phyloP scores from a whole-genome alignment of 257 asterid genomes.

The Penstemon barbatus region DNA sequence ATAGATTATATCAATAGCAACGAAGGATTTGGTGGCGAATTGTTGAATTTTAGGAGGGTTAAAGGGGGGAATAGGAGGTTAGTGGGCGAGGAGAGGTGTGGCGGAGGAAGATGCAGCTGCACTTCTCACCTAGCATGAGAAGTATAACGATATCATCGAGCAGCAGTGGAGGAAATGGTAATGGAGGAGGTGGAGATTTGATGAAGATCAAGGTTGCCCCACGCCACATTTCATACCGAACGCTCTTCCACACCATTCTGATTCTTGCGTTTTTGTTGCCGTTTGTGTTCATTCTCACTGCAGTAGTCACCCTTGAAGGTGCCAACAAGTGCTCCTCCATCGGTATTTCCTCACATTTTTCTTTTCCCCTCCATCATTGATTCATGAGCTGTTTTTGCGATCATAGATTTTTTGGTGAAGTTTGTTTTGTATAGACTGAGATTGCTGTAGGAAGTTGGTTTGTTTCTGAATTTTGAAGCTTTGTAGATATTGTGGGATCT shows the following conservation, averaged over 20 bases:
- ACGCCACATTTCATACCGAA: conserved; percentile 89
- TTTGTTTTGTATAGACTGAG: background rate
- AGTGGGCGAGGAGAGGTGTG: conserved; percentile 45
- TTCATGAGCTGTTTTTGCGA: conserved; percentile 20
- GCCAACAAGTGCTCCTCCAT: conserved; percentile 98
- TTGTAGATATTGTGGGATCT: conserved; percentile 27
- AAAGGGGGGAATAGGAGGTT: conserved; percentile 35
- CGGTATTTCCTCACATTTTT: conserved; percentile 48
- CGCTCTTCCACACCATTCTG: conserved; percentile 81
- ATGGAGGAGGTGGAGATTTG: conserved; percentile 67
- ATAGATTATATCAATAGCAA: conserved; percentile 28
- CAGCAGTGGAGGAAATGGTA: conserved; percentile 55
- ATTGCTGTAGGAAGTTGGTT: conserved; percentile 6
- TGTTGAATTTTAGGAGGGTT: conserved; percentile 33
- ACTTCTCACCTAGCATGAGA: conserved; percentile 99
- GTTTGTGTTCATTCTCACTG: conserved; percentile 92
- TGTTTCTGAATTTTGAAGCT: conserved; percentile 19
- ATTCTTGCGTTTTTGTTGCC: conserved; percentile 94
- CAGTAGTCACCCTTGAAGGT: conserved; percentile 97
- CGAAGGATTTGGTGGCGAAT: conserved; percentile 28
- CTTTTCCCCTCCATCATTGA: conserved; percentile 18
- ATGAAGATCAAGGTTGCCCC: conserved; percentile 98
- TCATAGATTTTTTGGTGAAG: conserved; percentile 21
- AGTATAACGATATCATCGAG: conserved; percentile 95
- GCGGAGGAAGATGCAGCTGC: conserved; percentile 99